Base-by-base conservation (phyloP, 1,284 basidiomycete genomes). In the Dichomitus squalens region DNA sequence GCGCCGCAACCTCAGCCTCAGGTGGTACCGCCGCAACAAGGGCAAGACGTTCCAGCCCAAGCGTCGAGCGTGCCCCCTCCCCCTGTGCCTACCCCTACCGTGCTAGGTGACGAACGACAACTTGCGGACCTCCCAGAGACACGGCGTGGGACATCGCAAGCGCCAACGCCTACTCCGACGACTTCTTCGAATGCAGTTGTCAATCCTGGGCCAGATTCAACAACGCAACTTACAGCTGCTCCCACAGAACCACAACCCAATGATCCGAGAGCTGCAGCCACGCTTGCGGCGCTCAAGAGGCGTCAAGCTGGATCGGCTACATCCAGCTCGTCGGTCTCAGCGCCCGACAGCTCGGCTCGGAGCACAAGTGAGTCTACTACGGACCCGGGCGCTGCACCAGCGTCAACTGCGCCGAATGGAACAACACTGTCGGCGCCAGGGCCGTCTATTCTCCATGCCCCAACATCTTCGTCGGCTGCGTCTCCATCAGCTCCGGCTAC, bases 41-140 rank as follows among this genome's bases (percentile, higher is more conserved):
- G 38, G 5, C 41, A 35, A 23, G 31, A 36, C 21, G 11, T 64
- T 27, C 66, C 66, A 41, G 65, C 70, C 43, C 48, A 55, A 20
- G 38, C 60, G 20, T 35, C 54, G 1, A 34, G 47, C 36, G 51
- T 56, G 8, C 35, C 49, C 18, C 36, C 52, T n/a, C 47, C 51
- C 23, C 56, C 35, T 18, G 12, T 31, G 18, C 47, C 29, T 35
- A 25, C 51, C 6, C 50, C 54, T 16, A 55, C 34, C 1, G 52
- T 39, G 11, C 48, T 23, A 14, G n/a, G 12, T 16, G 43, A 49
- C 11, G 23, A 47, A 18, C 53, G 46, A 29, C 40, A n/a, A 9
- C 9, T 52, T 14, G 12, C 31, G 27, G 31, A 9, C 47, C 12
- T 16, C 21, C 31, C n/a, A n/a, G n/a, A 4, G 12, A 40, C 14